phyloP scores from a whole-genome alignment of 2,329 filamentous ascomycete genomes.

The Aspergillus clavatus region DNA sequence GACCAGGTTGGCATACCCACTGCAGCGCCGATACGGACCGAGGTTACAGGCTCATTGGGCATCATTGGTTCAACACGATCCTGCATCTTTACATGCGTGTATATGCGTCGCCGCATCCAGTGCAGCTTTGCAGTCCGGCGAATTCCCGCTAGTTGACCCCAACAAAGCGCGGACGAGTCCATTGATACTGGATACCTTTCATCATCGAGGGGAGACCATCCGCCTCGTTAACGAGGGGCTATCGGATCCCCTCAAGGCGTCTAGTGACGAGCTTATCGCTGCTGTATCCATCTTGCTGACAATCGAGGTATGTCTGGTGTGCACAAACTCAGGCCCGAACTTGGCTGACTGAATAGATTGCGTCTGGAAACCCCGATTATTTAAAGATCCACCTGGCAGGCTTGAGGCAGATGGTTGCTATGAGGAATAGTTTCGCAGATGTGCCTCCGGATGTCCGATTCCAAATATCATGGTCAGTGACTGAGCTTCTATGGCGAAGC shows the following conservation, averaged over 20 bases:
- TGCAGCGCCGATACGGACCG: constrained; percentile 31
- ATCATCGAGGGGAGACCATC: constrained; percentile 38
- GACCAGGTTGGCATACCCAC: constrained; percentile 33
- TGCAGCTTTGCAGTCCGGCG: constrained; percentile 29
- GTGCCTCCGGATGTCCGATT: constrained; percentile 35
- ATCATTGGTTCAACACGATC: constrained; percentile 32
- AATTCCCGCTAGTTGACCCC: constrained; percentile 32
- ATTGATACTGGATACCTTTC: constrained; percentile 35
- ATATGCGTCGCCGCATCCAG: constrained; percentile 38
- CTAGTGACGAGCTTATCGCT: constrained; percentile 37
- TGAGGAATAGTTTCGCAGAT: constrained; percentile 35
- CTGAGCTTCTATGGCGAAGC: not conserved
- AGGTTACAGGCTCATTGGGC: constrained; percentile 35
- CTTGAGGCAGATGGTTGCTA: constrained; percentile 35
- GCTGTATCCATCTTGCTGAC: constrained; percentile 37
- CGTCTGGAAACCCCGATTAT: constrained; percentile 37
- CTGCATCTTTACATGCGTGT: constrained; percentile 33
- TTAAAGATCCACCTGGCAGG: constrained; percentile 38
- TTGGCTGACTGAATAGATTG: constrained; percentile 27
- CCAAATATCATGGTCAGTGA: constrained; percentile 37
- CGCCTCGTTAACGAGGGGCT: constrained; percentile 35
- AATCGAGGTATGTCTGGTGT: constrained; percentile 29
- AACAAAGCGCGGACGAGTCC: constrained; percentile 26
- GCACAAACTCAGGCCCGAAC: not conserved
- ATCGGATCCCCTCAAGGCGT: constrained; percentile 34